A percentile compares a stretch with the other conserved stretches of the same genome.
These are phyloP conservation scores for Hyphopichia buzzinii DNA, from an alignment of 1,139 yeast species.

Conservation along the genomic window DNA sequence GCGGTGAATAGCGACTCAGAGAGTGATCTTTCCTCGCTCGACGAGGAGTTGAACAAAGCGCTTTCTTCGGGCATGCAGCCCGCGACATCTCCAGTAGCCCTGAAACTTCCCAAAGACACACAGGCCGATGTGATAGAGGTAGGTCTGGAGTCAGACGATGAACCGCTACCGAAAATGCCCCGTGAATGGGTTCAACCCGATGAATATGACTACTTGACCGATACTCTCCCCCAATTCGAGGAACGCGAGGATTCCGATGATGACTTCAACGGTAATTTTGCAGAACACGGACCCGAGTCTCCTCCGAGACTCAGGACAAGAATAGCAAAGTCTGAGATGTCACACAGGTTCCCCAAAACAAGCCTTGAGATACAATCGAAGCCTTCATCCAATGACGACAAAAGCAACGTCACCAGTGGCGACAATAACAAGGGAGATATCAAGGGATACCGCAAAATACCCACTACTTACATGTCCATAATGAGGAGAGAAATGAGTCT, in stretches of 20 bases:
- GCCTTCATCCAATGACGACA: neutral
- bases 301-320: constrained; percentile 1
- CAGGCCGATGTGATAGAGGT: neutral
- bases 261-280: neutral
- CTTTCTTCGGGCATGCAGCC: constrained; percentile 6
- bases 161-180: neutral
- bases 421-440: too few relatives aligned
- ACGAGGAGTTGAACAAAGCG: constrained; percentile 16
- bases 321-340: neutral
- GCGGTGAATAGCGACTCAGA: neutral
- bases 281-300: neutral
- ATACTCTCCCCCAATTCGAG: too few relatives aligned
- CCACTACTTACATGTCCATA: constrained; percentile 22
- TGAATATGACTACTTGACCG: too few relatives aligned
- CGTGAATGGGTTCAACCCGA: neutral
- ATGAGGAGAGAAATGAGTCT: constrained; percentile 20
- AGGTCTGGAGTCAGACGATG: neutral
- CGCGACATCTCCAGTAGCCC: neutral
- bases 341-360: neutral
- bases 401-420: too few relatives aligned
- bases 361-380: neutral
- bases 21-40: constrained; percentile 13
- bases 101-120: neutral
- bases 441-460: constrained; percentile 22
- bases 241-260: neutral